phyloP scores from a whole-genome alignment of 2,329 filamentous ascomycete genomes.

The Penicillium sp. region DNA sequence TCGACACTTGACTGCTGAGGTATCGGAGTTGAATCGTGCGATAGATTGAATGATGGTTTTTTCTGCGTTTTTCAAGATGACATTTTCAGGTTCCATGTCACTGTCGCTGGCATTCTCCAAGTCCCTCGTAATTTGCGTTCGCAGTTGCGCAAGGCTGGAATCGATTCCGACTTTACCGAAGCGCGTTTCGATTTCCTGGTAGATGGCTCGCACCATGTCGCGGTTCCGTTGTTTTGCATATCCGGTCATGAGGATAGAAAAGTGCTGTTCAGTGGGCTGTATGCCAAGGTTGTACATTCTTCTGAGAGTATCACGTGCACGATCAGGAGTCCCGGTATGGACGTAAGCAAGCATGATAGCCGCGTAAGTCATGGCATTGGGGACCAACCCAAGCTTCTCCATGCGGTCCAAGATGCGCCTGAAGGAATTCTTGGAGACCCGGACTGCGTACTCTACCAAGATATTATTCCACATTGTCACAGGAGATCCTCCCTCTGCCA shows the following conservation, averaged over 20 bases:
- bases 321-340: constrained; percentile 51
- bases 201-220: constrained; percentile 50
- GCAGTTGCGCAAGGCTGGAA: constrained; percentile 37
- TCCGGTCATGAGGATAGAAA: constrained; percentile 47
- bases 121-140: constrained; percentile 35
- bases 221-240: constrained; percentile 49
- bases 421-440: constrained; percentile 55
- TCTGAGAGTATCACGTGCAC: constrained; percentile 52
- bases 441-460: constrained; percentile 64
- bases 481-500: constrained; percentile 50
- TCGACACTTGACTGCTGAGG: constrained; percentile 46
- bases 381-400: constrained; percentile 48
- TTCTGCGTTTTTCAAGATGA: constrained; percentile 35
- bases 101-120: constrained; percentile 21
- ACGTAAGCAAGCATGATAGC: constrained; percentile 59
- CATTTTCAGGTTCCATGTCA: constrained; percentile 10
- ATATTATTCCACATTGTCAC: constrained; percentile 76
- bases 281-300: constrained; percentile 39
- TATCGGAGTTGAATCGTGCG: constrained; percentile 35
- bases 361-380: constrained; percentile 58
- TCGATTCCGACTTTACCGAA: constrained; percentile 35
- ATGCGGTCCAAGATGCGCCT: constrained; percentile 56
- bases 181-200: constrained; percentile 41
- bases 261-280: constrained; percentile 44
- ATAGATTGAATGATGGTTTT: constrained; percentile 39